These are phyloP conservation scores for Aspergillus ochraceoroseus DNA, from an alignment of 2,329 filamentous ascomycete genomes.

Conservation along the genomic window DNA sequence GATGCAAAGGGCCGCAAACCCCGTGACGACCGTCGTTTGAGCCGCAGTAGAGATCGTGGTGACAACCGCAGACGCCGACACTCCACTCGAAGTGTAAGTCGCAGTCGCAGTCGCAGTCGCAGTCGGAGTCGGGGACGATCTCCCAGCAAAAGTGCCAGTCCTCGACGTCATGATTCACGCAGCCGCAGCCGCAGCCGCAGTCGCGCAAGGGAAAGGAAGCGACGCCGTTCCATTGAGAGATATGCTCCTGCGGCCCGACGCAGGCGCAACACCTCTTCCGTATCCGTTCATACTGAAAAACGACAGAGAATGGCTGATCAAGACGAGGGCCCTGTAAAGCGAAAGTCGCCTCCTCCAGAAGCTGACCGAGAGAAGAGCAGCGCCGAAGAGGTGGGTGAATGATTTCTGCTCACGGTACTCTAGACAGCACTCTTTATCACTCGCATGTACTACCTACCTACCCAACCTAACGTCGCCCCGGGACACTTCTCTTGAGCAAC, in stretches of 20 bases:
- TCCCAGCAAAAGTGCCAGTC: slow-evolving; percentile 42
- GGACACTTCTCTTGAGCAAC: slow-evolving; percentile 3
- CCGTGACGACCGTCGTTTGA: slow-evolving; percentile 40
- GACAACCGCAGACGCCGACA: slow-evolving; percentile 30
- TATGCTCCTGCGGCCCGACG: slow-evolving; percentile 43
- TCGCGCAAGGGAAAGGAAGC: slow-evolving; percentile 35
- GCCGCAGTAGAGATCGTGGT: slow-evolving; percentile 20
- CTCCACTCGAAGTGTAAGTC: slow-evolving; percentile 27
- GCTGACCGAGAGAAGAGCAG: slow-evolving; percentile 24
- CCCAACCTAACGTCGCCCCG: no score
- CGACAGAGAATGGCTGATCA: slow-evolving; percentile 41
- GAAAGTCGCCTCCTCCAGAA: slow-evolving; percentile 21
- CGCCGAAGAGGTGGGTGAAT: slow-evolving; percentile 34
- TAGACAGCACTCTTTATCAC: neutral
- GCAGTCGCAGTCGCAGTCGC: slow-evolving; percentile 32
- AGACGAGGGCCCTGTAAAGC: slow-evolving; percentile 27
- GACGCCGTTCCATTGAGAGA: slow-evolving; percentile 44
- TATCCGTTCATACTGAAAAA: slow-evolving; percentile 42
- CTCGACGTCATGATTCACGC: slow-evolving; percentile 29
- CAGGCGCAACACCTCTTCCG: slow-evolving; percentile 42
- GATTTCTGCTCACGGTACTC: slow-evolving; percentile 17
- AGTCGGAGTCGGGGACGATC: slow-evolving; percentile 25
- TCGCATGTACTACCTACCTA: neutral
- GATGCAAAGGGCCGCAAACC: slow-evolving; percentile 44
- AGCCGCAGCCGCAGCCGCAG: slow-evolving; percentile 33